Percentiles rank a stretch among this genome's conserved stretches.
These are phyloP conservation scores for Cyberlindnera bimundalis DNA, from an alignment of 805 yeast species.

Conservation along the genomic window DNA sequence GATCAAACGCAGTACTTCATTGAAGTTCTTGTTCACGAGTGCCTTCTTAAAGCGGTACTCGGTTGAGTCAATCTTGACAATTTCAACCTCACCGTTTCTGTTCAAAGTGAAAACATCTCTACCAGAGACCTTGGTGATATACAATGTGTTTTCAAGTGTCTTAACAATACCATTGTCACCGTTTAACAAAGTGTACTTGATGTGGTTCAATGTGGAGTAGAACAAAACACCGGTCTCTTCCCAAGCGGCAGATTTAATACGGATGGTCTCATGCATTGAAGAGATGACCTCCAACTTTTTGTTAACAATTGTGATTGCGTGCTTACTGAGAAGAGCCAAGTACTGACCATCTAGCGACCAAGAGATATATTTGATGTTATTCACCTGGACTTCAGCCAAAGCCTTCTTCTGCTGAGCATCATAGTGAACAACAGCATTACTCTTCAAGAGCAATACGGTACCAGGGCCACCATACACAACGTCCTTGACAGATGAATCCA, in stretches of 20 bases:
- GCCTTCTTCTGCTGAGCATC: conserved; percentile 92
- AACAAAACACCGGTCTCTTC: conserved; percentile 89
- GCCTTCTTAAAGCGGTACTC: conserved; percentile 96
- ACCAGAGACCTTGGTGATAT: conserved; percentile 70
- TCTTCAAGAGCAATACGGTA: conserved; percentile 68
- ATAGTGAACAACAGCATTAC: conserved; percentile 69
- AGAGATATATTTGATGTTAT: conserved; percentile 79
- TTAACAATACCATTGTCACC: conserved; percentile 95
- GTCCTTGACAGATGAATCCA: conserved; percentile 66
- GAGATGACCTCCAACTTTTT: conserved; percentile 73
- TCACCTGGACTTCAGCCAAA: conserved; percentile 62
- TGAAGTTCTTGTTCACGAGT: conserved; percentile 81
- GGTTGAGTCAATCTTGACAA: conserved; percentile 83
- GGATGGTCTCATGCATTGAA: conserved; percentile 91
- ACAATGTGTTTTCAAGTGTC: conserved; percentile 85
- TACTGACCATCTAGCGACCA: conserved; percentile 90
- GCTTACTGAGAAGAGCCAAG: conserved; percentile 86
- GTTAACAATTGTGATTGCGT: conserved; percentile 84
- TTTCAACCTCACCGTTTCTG: conserved; percentile 82
- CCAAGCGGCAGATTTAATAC: conserved; percentile 97
- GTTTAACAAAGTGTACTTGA: conserved; percentile 87
- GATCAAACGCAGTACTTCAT: conserved; percentile 87
- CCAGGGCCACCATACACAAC: conserved; percentile 82
- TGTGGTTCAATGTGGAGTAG: conserved; percentile 92
- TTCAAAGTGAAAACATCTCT: conserved; percentile 74